Percentiles rank a stretch among this genome's conserved stretches.
phyloP scores from a whole-genome alignment of 2,329 filamentous ascomycete species.

The Paramyrothecium sp. region DNA sequence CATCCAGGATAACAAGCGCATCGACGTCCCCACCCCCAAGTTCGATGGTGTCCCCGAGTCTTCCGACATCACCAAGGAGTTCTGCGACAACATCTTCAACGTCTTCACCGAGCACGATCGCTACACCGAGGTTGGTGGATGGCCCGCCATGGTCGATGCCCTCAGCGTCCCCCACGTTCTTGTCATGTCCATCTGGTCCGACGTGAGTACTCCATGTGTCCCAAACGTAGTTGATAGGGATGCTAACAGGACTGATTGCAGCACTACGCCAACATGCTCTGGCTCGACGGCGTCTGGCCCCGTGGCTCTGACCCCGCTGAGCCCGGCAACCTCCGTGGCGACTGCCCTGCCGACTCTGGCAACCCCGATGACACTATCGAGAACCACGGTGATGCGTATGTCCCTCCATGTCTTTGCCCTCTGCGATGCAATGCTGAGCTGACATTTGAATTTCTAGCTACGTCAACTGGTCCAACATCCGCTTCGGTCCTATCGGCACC shows the following conservation, averaged over 20 bases:
- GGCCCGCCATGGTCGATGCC: conserved; percentile 52
- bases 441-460: conserved; percentile 20
- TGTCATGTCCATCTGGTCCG: conserved; percentile 57
- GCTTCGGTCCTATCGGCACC: conserved; percentile 38
- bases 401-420: not conserved
- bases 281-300: conserved; percentile 66
- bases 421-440: conserved; percentile 8
- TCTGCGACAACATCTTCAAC: conserved; percentile 55
- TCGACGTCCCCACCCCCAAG: conserved; percentile 34
- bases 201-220: conserved; percentile 23
- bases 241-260: conserved; percentile 25
- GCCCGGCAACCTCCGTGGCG: conserved; percentile 20
- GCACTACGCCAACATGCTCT: conserved; percentile 65
- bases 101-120: conserved; percentile 47
- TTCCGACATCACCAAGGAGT: conserved; percentile 55
- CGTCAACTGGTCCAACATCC: conserved; percentile 48
- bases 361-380: conserved; percentile 18
- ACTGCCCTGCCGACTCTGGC: conserved; percentile 20
- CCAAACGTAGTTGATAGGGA: not conserved
- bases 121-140: conserved; percentile 55
- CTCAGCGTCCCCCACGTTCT: conserved; percentile 61
- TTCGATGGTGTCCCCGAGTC: conserved; percentile 20
- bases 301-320: conserved; percentile 16
- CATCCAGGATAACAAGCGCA: conserved; percentile 46
- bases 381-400: conserved; percentile 13